Base-by-base conservation (phyloP, 2,329 filamentous ascomycete species). In the Ilyonectria mors-panacis region DNA sequence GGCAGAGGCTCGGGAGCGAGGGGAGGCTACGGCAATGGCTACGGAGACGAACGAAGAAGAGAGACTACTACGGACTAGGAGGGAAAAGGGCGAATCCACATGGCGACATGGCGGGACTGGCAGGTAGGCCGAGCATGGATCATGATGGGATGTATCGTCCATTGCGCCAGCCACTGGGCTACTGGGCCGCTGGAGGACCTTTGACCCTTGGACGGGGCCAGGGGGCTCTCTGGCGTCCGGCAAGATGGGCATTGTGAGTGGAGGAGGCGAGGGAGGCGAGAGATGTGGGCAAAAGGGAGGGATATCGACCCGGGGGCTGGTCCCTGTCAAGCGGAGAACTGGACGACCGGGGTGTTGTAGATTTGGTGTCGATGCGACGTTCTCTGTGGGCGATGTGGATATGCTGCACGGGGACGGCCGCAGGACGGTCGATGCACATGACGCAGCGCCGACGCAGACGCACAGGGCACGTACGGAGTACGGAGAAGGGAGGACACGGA, bases 281-380 rank as follows among this genome's bases (percentile, higher is more conserved):
- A 50, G 47, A 50, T 4, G 23, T 26, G 19, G 21, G 23, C 9
- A 26, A 19, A 50, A 50, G 26, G 35, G 37, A 39, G 37, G 37
- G 37, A 39, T 48, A 37, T 66, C 63, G 63, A 30, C 17, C 37
- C 35, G 47, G n/a, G 19, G 56, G 54, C 58, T 58, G 58, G 59
- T 63, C 63, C 53, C 35, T 58, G 64, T 48, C 19, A 17, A 26
- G 64, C 58, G 59, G 53, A 47, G 59, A 66, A 39, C 37, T 13
- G 35, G 30, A 42, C 35, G 51, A 55, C 59, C 28, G 64, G 61
- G 66, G 58, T 63, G 19, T 28, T 63, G 45, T 65, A 48, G 59
- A 63, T 66, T 63, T 63, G 60, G 60, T 66, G 55, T 63, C 53
- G 55, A 64, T 64, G 53, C 61, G 54, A 64, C 61, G 33, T 63